Evolutionary conservation across 805 yeast species (phyloP), one percentile per base, ranked within the genome.

Genomic region (Ogataea nakhonphanomensis): DNA sequence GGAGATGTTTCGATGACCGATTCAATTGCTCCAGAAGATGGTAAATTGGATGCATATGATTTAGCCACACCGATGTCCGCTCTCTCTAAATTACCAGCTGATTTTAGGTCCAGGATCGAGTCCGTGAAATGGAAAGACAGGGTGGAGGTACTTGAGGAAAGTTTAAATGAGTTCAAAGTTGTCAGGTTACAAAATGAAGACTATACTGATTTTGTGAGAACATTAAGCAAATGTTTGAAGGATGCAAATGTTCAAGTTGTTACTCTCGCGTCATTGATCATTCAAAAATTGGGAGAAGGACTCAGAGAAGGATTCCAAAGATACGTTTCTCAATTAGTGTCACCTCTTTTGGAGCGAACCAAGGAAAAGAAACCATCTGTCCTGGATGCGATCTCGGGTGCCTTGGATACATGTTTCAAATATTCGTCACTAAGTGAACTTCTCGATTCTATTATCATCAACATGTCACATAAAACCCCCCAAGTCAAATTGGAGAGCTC

Each of bases 221-320:
- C 71, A 1, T 69, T 88, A 49, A 76, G 81, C n/a, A 81, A 79
- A 50, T 76, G 89, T 45, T 70, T 89, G 56, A 87, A 80, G 55
- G 99, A 93, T 64, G 95, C 90, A 5, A 93, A 93, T 58, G 73
- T 89, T 38, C 89, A 83, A 63, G 95, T 86, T 10, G 96, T 85
- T 0, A 81, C 84, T 11, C 55, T 82, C 23, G 87, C 96, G 0
- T 83, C 95, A 1, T 77, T 78, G 41, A 77, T 84, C 32, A 64
- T 81, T 13, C 77, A 72, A 39, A 61, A 62, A 23, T 58, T 91
- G 25, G 84, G 87, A 1, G 71, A 70, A 23, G 95, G 95, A 1
- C 66, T 93, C 33, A 70, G 80, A 40, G 50, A 59, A 1, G 67
- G 65, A 5, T 87, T 86, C 54, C 70, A 66, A 15, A 73, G 67